These are phyloP conservation scores for Penicillium dipodomyicola DNA, from an alignment of 495 filamentous ascomycete genomes.

Conservation along the genomic window DNA sequence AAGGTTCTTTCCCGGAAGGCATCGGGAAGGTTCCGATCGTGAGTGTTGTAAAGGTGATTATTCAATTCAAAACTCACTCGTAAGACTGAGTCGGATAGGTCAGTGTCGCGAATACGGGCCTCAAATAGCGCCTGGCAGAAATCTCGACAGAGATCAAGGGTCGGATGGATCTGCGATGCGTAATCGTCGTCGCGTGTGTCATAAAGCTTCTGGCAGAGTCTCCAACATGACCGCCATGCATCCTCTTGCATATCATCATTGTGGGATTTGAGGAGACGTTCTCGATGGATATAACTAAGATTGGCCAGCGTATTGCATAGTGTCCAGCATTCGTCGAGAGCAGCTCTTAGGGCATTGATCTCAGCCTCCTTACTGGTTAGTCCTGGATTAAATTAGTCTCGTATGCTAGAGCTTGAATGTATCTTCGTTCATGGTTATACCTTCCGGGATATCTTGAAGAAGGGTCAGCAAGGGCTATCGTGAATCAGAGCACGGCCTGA, in stretches of 20 bases:
- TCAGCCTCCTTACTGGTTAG: slow-evolving; percentile 58
- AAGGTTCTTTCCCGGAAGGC: slow-evolving; percentile 85
- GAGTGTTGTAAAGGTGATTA: slow-evolving; percentile 90
- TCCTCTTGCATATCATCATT: slow-evolving; percentile 73
- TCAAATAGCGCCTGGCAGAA: slow-evolving; percentile 92
- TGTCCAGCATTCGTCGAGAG: slow-evolving; percentile 89
- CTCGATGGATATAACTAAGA: slow-evolving; percentile 79
- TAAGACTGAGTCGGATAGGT: slow-evolving; percentile 77
- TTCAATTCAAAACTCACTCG: slow-evolving; percentile 92
- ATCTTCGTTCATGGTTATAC: slow-evolving; percentile 12
- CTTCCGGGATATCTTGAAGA: slow-evolving; percentile 47
- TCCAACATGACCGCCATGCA: slow-evolving; percentile 92
- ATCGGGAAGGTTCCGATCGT: slow-evolving; percentile 80
- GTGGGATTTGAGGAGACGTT: slow-evolving; percentile 66
- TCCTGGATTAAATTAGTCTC: slow-evolving; percentile 16
- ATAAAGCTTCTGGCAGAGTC: slow-evolving; percentile 83
- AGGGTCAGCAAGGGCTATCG: slow-evolving; percentile 20
- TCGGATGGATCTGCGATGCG: slow-evolving; percentile 69
- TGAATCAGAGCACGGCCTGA: background rate
- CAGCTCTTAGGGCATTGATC: slow-evolving; percentile 68
- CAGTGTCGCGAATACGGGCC: slow-evolving; percentile 69
- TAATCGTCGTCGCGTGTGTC: slow-evolving; percentile 70
- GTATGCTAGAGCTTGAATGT: slow-evolving; percentile 6
- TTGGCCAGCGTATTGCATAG: slow-evolving; percentile 86
- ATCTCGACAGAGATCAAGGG: slow-evolving; percentile 81